These are phyloP conservation scores for Monilinia vaccinii-corymbosi DNA, from an alignment of 2,329 filamentous ascomycete species.

Conservation along the genomic window DNA sequence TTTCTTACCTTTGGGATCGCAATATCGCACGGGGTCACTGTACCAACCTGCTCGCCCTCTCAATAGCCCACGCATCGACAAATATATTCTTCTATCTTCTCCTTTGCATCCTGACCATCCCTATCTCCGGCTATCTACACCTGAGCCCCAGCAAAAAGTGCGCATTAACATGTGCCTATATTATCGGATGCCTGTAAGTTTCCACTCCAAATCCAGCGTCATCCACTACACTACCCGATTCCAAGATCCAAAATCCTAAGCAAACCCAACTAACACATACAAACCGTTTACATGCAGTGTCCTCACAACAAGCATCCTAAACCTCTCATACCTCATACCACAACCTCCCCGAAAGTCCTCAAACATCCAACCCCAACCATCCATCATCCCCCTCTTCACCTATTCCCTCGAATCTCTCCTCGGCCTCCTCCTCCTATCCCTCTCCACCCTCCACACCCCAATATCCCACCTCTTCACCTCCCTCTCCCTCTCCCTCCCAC, in stretches of 20 bases:
- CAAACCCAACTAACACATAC: no score
- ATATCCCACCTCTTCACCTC: not conserved
- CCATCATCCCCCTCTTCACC: not conserved
- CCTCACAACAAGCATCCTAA: not conserved
- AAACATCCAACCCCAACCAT: not conserved
- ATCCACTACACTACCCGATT: not conserved
- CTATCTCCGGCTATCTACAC: not conserved
- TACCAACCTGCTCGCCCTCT: not conserved
- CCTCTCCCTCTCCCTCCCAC: not conserved
- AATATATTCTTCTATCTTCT: not conserved
- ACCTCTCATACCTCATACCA: not conserved
- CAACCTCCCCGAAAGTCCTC: not conserved
- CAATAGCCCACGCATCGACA: not conserved
- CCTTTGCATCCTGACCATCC: not conserved
- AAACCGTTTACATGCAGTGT: not conserved
- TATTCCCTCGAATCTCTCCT: not conserved
- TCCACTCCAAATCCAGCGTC: not conserved
- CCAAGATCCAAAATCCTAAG: not conserved
- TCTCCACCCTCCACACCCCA: not conserved
- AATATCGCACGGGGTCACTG: not conserved
- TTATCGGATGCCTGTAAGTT: not conserved
- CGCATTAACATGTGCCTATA: not conserved
- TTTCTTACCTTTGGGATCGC: not conserved
- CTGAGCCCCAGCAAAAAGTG: not conserved
- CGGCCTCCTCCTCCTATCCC: not conserved